Base-by-base conservation (phyloP, 179 eudicot genomes). In the Actinidia polygama region DNA sequence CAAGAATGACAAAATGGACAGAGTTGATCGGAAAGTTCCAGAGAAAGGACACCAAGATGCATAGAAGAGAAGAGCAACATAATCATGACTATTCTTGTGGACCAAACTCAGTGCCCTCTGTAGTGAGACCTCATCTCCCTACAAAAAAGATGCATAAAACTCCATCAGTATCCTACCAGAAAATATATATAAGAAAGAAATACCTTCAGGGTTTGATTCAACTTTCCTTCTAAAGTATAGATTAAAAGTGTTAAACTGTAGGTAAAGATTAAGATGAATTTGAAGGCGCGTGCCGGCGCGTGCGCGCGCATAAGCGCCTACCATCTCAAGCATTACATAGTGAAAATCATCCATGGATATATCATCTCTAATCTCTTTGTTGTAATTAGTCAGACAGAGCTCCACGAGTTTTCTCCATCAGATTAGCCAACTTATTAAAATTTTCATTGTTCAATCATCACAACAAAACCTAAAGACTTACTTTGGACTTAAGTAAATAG, bases 41-140 rank as follows among this genome's bases (percentile, higher is more conserved):
- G 98, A 96, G 91, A 96, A 96, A 19, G 95, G 97, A 85, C 99
- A 96, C 99, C 99, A 96, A 76, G 99, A 92, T 74, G 99, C 97
- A 85, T 96, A 93, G 88, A 96, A 96, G 85, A 96, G 96, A 80
- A 96, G 79, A 80, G 94, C 95, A 83, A 89, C 93, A 85, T 93
- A 94, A 81, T 88, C 90, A 85, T 87, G 85, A 78, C 70, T 86
- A 67, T 83, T 86, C 79, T 83, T 89, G 84, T 92, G 85, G 78
- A 94, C 90, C 89, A 89, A 80, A 80, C 83, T 82, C 85, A 93
- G 76, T 44, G 95, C 99, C 88, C 83, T 96, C 83, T 90, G 97
- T 88, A 96, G 84, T 80, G 93, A 78, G 11, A 76, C 91, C 87
- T 96, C 99, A 85, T 90, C 95, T 82, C 99, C 99, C 99, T 96